Conservation (phyloP, 78 protist species). For the Diacronema lutheri region DNA sequence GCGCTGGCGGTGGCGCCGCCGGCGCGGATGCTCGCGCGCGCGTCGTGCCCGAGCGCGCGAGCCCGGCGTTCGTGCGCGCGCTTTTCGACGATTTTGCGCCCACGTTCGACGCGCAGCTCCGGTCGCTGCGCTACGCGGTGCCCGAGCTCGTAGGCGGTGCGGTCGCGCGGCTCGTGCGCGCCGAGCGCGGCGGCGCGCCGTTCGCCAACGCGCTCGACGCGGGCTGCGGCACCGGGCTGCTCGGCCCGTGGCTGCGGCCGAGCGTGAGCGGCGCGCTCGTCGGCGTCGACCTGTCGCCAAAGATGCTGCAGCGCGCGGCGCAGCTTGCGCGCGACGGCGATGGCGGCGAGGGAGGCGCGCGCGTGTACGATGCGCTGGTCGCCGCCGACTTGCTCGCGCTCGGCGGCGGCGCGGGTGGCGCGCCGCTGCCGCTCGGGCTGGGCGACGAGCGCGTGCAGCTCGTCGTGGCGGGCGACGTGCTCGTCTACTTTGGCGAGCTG, state of each 20-base stretch:
- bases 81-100: not conserved
- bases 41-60: too few species aligned
- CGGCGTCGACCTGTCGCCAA: not conserved
- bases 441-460: not conserved
- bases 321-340: not conserved
- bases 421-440: not conserved
- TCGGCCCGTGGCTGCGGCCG: not conserved
- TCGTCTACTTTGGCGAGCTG: conserved; percentile 16
- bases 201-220: not conserved
- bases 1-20: not conserved
- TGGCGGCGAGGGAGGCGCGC: too few species aligned
- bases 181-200: not conserved
- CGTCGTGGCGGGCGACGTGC: not conserved
- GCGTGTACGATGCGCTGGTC: not conserved
- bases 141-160: not conserved
- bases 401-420: not conserved
- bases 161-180: not conserved
- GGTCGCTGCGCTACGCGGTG: not conserved
- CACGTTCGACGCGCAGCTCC: not conserved
- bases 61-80: not conserved
- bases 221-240: conserved; percentile 16
- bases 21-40: too few species aligned
- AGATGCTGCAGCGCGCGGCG: not conserved
- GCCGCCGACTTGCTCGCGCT: not conserved
- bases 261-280: not conserved